phyloP scores from a whole-genome alignment of 352 stramenopile genomes.

The Globisporangium ultimum region DNA sequence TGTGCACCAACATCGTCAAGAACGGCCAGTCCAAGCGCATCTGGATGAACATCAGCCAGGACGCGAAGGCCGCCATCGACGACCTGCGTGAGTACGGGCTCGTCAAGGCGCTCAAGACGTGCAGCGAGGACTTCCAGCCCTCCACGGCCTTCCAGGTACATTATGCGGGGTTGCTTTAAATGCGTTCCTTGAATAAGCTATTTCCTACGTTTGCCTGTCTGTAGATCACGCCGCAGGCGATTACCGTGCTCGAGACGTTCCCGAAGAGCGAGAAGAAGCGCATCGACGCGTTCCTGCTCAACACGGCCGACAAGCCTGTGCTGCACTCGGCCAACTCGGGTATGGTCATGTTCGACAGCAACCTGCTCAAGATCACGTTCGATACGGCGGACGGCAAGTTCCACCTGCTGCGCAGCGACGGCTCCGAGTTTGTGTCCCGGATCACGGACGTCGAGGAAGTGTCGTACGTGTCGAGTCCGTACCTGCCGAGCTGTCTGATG shows the following conservation, averaged over 20 bases:
- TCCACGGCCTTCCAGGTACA: slow-evolving; percentile 93
- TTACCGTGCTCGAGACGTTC: slow-evolving; percentile 38
- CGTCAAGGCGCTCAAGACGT: slow-evolving; percentile 94
- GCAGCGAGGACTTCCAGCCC: slow-evolving; percentile 92
- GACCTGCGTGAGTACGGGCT: slow-evolving; percentile 94
- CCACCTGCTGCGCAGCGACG: slow-evolving; percentile 80
- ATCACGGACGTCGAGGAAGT: slow-evolving; percentile 97
- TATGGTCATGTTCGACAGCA: slow-evolving; percentile 90
- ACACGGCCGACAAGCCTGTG: slow-evolving; percentile 18
- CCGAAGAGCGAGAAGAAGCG: slow-evolving; percentile 37
- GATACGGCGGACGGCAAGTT: slow-evolving; percentile 86
- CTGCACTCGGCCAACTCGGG: slow-evolving; percentile 56
- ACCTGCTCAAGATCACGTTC: slow-evolving; percentile 91
- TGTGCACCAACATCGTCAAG: slow-evolving; percentile 94
- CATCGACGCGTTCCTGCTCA: slow-evolving; percentile 62
- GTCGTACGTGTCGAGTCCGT: slow-evolving; percentile 96
- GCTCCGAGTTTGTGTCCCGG: slow-evolving; percentile 88
- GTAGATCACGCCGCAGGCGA: slow-evolving; percentile 38
- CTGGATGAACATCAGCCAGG: slow-evolving; percentile 95
- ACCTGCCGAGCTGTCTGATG: slow-evolving; percentile 94
- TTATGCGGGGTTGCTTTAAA: no score
- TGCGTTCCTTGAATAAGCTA: no score
- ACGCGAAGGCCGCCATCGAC: slow-evolving; percentile 95
- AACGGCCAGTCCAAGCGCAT: slow-evolving; percentile 78
- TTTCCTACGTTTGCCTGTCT: slow-evolving; percentile 1